A percentile compares a stretch with the other conserved stretches of the same genome.
phyloP scores from a whole-genome alignment of 1,284 basidiomycete genomes.

The Cryptococcus floricola region DNA sequence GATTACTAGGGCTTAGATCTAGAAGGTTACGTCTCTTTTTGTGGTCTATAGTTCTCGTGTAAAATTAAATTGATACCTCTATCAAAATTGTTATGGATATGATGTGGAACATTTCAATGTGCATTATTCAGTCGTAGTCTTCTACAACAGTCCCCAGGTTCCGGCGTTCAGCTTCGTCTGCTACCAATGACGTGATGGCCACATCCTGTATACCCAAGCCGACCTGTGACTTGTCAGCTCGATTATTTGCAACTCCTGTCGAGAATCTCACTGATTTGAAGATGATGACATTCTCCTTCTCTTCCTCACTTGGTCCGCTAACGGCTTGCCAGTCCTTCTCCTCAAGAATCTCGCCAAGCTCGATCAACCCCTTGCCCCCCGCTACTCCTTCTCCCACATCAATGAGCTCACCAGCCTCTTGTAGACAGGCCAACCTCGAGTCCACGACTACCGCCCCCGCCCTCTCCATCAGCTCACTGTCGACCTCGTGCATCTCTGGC shows the following conservation, averaged over 20 bases:
- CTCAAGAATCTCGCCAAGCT: conserved; percentile 31
- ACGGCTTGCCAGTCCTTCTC: background rate
- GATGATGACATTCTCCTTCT: conserved; percentile 30
- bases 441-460: conserved; percentile 64
- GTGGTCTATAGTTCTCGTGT: background rate
- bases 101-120: no score
- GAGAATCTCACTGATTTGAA: conserved; percentile 45
- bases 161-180: conserved; percentile 34
- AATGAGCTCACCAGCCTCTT: conserved; percentile 76
- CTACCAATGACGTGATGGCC: conserved; percentile 43
- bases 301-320: conserved; percentile 8
- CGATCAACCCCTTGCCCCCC: conserved; percentile 21
- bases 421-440: conserved; percentile 61
- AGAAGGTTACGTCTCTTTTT: background rate
- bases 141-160: conserved; percentile 34
- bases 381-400: conserved; percentile 47
- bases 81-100: no score
- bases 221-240: conserved; percentile 19
- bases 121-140: conserved; percentile 29
- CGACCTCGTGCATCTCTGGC: conserved; percentile 72
- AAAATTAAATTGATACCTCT: no score
- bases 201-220: conserved; percentile 50
- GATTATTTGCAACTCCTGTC: background rate
- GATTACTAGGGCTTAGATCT: background rate
- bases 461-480: conserved; percentile 57